Conservation (phyloP, 2,329 filamentous ascomycete species). For the Aspergillus melleus region DNA sequence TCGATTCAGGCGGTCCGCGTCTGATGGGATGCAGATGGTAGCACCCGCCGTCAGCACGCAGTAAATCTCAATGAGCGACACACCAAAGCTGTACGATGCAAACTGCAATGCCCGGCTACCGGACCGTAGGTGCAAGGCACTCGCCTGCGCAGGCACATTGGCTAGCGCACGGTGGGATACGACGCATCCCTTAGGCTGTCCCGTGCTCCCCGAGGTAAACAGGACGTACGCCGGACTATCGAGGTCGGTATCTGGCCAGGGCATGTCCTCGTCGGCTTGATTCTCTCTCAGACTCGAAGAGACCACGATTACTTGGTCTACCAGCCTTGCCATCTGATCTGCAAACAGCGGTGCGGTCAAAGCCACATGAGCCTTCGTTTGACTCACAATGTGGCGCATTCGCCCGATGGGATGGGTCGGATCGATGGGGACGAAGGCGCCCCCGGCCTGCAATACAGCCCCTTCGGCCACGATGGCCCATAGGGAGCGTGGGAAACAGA, state of each 20-base stretch:
- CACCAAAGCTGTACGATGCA: conserved; percentile 50
- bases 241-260: not conserved
- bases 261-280: not conserved
- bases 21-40: conserved; percentile 54
- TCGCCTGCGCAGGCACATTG: not conserved
- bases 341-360: no score
- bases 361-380: no score
- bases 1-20: conserved; percentile 43
- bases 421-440: no score
- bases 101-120: conserved; percentile 48
- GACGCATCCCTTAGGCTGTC: conserved; percentile 20
- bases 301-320: not conserved
- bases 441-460: no score
- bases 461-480: no score
- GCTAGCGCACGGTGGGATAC: conserved; percentile 14
- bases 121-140: not conserved
- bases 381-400: no score
- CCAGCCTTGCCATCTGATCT: no score
- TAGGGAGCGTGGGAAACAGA: conserved; percentile 17
- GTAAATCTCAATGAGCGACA: conserved; percentile 50
- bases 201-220: conserved; percentile 23
- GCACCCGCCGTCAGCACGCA: conserved; percentile 52
- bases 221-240: conserved; percentile 12
- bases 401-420: no score
- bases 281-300: no score